These are phyloP conservation scores for Coniochaeta sp. DNA, from an alignment of 2,329 filamentous ascomycete genomes.

Conservation along the genomic window DNA sequence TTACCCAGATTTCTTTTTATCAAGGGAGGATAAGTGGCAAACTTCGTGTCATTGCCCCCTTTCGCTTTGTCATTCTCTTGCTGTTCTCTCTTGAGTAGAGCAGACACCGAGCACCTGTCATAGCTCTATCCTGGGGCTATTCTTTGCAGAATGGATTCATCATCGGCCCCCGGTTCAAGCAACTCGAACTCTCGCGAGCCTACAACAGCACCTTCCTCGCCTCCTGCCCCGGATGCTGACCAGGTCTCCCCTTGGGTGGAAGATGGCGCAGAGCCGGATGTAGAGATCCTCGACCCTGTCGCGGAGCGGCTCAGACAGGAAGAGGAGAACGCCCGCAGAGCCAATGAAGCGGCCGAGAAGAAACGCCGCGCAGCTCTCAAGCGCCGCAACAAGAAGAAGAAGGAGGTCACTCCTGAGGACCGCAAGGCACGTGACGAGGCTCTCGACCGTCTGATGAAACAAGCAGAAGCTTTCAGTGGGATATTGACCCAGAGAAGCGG, in stretches of 20 bases:
- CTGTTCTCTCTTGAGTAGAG: background rate
- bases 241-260: background rate
- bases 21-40: conserved; percentile 1
- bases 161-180: conserved; percentile 25
- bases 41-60: too few species aligned
- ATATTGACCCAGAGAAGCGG: conserved; percentile 59
- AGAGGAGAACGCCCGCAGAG: conserved; percentile 36
- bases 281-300: background rate
- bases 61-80: too few species aligned
- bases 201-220: conserved; percentile 31
- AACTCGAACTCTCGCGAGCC: conserved; percentile 20
- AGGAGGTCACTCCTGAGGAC: conserved; percentile 42
- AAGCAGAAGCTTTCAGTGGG: conserved; percentile 54
- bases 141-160: conserved; percentile 8
- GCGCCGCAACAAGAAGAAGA: conserved; percentile 34
- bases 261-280: background rate
- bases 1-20: background rate
- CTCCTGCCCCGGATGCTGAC: conserved; percentile 14
- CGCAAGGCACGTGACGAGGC: conserved; percentile 52
- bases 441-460: conserved; percentile 50
- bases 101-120: too few species aligned
- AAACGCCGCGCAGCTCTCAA: conserved; percentile 31
- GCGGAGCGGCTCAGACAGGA: too few species aligned
- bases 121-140: too few species aligned
- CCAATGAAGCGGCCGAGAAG: conserved; percentile 41